Conservation (phyloP, 2,329 filamentous ascomycete genomes). For the Cercospora berteroae region DNA sequence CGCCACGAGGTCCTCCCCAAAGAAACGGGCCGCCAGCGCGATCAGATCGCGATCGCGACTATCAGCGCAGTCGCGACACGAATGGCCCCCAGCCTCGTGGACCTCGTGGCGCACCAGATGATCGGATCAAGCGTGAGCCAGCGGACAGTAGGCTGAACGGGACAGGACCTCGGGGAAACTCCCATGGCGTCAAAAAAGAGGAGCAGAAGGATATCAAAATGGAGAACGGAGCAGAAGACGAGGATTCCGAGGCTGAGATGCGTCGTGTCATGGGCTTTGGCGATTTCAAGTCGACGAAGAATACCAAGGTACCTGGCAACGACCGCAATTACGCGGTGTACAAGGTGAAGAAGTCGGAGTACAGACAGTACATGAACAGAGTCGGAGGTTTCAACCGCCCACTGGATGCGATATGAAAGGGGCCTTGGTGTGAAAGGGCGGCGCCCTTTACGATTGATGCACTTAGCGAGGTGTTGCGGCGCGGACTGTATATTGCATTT, state of each 20-base stretch:
- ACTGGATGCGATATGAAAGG: constrained; percentile 21
- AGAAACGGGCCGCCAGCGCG: constrained; percentile 21
- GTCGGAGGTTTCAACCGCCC: constrained; percentile 79
- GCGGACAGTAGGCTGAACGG: constrained; percentile 8
- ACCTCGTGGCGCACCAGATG: constrained; percentile 17
- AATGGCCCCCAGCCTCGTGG: constrained; percentile 13
- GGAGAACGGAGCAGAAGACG: constrained; percentile 29
- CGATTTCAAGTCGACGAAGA: constrained; percentile 81
- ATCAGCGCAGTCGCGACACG: constrained; percentile 16
- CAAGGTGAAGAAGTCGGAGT: constrained; percentile 93
- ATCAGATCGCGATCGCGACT: constrained; percentile 27
- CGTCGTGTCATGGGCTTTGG: constrained; percentile 86
- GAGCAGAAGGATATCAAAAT: constrained; percentile 24
- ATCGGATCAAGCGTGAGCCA: constrained; percentile 16
- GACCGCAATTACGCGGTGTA: constrained; percentile 71
- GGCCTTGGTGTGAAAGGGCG: constrained; percentile 25
- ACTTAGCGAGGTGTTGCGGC: constrained; percentile 23
- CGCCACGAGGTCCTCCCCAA: neutral
- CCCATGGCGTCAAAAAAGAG: constrained; percentile 9
- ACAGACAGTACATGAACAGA: constrained; percentile 95
- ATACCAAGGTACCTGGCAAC: constrained; percentile 85
- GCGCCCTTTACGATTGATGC: constrained; percentile 8
- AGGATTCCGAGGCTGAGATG: constrained; percentile 72
- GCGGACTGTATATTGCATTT: neutral
- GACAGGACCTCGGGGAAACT: constrained; percentile 4